These are phyloP conservation scores for Mycena haematopus DNA, from an alignment of 768 basidiomycete genomes.

Conservation along the genomic window DNA sequence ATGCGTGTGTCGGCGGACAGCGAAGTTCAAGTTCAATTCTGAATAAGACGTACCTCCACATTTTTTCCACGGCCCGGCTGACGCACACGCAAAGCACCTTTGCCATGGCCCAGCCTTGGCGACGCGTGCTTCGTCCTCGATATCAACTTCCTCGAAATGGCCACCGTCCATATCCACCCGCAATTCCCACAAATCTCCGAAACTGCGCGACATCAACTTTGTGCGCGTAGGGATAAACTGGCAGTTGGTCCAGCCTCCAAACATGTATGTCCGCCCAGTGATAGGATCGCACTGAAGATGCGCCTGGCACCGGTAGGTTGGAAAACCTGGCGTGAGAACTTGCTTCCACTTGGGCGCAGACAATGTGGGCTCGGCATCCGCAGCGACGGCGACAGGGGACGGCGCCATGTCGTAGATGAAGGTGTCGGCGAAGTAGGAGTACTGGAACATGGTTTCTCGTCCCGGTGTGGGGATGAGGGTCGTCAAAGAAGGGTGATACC, in stretches of 20 bases:
- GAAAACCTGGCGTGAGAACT: conserved; percentile 48
- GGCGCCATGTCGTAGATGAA: conserved; percentile 40
- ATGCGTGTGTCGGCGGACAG: background rate
- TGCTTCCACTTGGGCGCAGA: conserved; percentile 41
- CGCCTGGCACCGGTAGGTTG: conserved; percentile 47
- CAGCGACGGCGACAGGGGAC: too few species aligned
- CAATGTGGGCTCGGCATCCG: conserved; percentile 1
- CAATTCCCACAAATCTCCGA: conserved; percentile 49
- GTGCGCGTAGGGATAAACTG: conserved; percentile 41
- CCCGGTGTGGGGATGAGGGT: conserved; percentile 18
- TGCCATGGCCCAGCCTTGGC: conserved; percentile 48
- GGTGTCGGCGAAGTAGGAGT: conserved; percentile 49
- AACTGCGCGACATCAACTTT: conserved; percentile 35
- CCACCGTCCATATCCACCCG: conserved; percentile 44
- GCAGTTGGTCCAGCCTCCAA: conserved; percentile 48
- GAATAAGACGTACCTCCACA: conserved; percentile 42
- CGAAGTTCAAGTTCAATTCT: background rate
- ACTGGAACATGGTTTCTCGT: conserved; percentile 32
- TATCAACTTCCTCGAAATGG: conserved; percentile 44
- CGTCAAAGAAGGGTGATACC: conserved; percentile 41
- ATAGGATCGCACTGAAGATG: conserved; percentile 41
- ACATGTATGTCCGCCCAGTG: conserved; percentile 46
- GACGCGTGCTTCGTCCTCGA: conserved; percentile 44
- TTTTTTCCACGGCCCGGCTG: conserved; percentile 45
- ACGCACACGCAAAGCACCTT: conserved; percentile 46